Percentiles rank a stretch among this genome's conserved stretches.
These are phyloP conservation scores for Clonostachys chloroleuca DNA, from an alignment of 2,329 filamentous ascomycete genomes.

Conservation along the genomic window DNA sequence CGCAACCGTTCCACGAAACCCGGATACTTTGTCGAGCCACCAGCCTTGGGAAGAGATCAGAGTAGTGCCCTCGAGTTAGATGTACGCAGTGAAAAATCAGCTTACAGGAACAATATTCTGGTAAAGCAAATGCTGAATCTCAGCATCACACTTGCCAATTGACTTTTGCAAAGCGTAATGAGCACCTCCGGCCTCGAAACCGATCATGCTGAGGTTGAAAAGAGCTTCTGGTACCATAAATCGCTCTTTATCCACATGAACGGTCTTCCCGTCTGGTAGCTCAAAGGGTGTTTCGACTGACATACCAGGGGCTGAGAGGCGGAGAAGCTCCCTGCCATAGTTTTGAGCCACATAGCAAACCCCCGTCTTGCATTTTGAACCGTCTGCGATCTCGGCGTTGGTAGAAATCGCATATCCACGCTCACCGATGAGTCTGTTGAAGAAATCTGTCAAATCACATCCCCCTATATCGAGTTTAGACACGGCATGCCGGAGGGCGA, in stretches of 20 bases:
- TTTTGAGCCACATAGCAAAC: constrained; percentile 99
- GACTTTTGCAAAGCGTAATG: constrained; percentile 99
- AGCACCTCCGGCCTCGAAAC: constrained; percentile 98
- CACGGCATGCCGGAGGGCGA: constrained; percentile 99
- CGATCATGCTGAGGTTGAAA: constrained; percentile 97
- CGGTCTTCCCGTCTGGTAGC: constrained; percentile 98
- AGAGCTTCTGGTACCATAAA: constrained; percentile 99
- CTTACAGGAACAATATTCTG: constrained; percentile 99
- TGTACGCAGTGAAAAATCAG: constrained; percentile 12
- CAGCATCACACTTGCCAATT: constrained; percentile 99
- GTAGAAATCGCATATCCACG: constrained; percentile 99
- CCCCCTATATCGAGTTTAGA: constrained; percentile 99
- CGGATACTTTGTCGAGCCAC: constrained; percentile 99
- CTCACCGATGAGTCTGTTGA: constrained; percentile 99
- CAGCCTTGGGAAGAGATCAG: constrained; percentile 63
- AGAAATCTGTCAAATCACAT: constrained; percentile 99
- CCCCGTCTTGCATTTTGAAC: constrained; percentile 99
- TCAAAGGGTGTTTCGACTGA: constrained; percentile 99
- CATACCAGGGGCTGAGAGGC: constrained; percentile 98
- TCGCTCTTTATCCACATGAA: constrained; percentile 99
- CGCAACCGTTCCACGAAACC: constrained; percentile 99
- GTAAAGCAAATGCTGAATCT: constrained; percentile 99
- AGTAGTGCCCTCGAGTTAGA: background rate
- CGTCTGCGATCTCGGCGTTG: constrained; percentile 99
- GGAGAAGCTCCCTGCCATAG: constrained; percentile 97